Base-by-base conservation (phyloP, 345 rosid species). In the Stellera chamaejasme region DNA sequence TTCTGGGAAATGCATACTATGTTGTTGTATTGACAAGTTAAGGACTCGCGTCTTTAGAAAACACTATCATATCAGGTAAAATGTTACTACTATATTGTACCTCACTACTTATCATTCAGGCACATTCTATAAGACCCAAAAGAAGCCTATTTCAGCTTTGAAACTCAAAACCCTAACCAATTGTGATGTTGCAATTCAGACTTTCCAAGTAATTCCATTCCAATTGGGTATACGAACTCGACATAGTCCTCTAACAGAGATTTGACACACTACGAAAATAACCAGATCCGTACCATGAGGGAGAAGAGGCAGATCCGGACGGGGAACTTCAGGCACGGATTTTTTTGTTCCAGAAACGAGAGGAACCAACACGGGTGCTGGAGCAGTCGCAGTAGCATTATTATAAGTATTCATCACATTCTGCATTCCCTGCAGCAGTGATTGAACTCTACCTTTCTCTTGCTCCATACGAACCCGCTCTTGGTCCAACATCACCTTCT, bases 351-450 rank as follows among this genome's bases (percentile, higher is more conserved):
- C 36, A 43, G 61, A 50, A 43, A 64, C 55, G 14, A 67, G 62
- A 9, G 67, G 81, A 27, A 74, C 57, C 51, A 50, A 10, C 0
- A 81, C 80, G 9, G 1, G 39, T 11, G 65, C 51, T n/a, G 82
- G 53, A 14, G 65, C 16, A 9, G n/a, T 36, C 11, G 62, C 61
- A 55, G 66, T 66, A 7, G 78, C 65, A 56, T 88, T 92, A 56
- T 88, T 92, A 66, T 80, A 88, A 62, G 65, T 56, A 50, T 76
- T 79, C 95, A 92, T 76, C 10, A 73, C 88, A 50, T 70, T 73
- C 50, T 92, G 95, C 88, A 88, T 82, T 2, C 92, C 87, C 25
- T 77, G 80, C 64, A 92, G 56, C 2, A 92, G 81, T 12, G 68
- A 45, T 2, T 84, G 85, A 27, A 89, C 80, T 78, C 97, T 81